These are phyloP conservation scores for Parachlorella kessleri DNA, from an alignment of 139 green algal genomes.

Conservation along the genomic window DNA sequence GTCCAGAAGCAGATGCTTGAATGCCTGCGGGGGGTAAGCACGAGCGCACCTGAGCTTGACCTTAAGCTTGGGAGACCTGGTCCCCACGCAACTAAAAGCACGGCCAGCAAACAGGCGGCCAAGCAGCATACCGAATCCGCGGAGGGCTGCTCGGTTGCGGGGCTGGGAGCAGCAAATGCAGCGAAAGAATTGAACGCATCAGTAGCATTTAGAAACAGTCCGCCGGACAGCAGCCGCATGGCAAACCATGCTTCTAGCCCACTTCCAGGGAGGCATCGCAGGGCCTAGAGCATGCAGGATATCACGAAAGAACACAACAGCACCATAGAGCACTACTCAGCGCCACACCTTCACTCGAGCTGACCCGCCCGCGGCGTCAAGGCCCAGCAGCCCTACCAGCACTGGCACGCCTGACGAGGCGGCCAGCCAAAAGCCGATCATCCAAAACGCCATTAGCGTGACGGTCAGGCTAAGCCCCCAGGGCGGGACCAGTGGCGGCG, in stretches of 20 bases:
- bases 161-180: not conserved
- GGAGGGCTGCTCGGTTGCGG: not conserved
- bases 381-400: slow-evolving; percentile 54
- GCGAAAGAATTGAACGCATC: not conserved
- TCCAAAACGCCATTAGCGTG: slow-evolving; percentile 86
- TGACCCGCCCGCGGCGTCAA: slow-evolving; percentile 47
- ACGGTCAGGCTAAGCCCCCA: slow-evolving; percentile 29
- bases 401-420: slow-evolving; percentile 73
- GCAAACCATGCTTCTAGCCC: too few relatives aligned
- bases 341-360: slow-evolving; percentile 13
- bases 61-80: not conserved
- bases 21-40: too few relatives aligned
- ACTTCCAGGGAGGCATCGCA: not conserved
- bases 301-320: not conserved
- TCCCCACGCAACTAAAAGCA: not conserved
- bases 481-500: slow-evolving; percentile 9
- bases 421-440: slow-evolving; percentile 78
- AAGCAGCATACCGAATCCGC: not conserved
- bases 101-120: not conserved
- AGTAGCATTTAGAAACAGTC: not conserved
- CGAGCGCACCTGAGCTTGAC: too few relatives aligned
- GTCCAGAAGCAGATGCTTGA: slow-evolving; percentile 78
- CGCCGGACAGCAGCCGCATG: not conserved
- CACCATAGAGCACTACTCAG: not conserved
- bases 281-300: not conserved